Base-by-base conservation (phyloP, 2,329 filamentous ascomycete species). In the Diaporthe caulivora region DNA sequence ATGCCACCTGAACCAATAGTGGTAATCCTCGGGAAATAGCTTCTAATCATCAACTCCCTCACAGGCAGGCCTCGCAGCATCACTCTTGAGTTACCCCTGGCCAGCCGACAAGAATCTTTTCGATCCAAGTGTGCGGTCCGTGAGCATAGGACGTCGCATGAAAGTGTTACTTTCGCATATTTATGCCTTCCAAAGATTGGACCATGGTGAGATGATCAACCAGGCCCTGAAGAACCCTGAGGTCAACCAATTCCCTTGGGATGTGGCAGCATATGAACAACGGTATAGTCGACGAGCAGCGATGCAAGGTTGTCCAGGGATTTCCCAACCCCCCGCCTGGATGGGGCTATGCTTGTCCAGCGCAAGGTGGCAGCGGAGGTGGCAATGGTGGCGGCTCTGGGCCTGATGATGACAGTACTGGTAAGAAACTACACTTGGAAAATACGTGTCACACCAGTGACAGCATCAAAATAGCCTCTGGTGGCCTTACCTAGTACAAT, bases 11-110 rank as follows among this genome's bases (percentile, higher is more conserved):
- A n/a, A n/a, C n/a, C n/a, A n/a, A n/a, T n/a, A n/a, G n/a, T n/a
- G n/a, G n/a, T n/a, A n/a, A n/a, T n/a, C n/a, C n/a, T n/a, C n/a
- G n/a, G n/a, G n/a, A n/a, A n/a, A n/a, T n/a, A n/a, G n/a, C n/a
- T n/a, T n/a, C n/a, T n/a, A n/a, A n/a, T n/a, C n/a, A n/a, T n/a
- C n/a, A n/a, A 44, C 24, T 26, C 13, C n/a, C 44, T 7, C 11
- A 62, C n/a, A 62, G 57, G 57, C 57, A 1, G 57, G 57, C 24
- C 40, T 62, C 13, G 57, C 57, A 44, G 57, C 57, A 44, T 8
- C 57, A 44, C 24, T 62, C 1, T 62, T 62, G 57, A 44, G 40
- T 29, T 62, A 62, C 57, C 57, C 40, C 21, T 62, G 40, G 57
- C 57, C 57, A 24, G 2, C n/a, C 13, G 57, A 24, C 57, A 3